phyloP scores from a whole-genome alignment of 225 moss, liverwort and hornwort species.

The Pleurozium schreberi region DNA sequence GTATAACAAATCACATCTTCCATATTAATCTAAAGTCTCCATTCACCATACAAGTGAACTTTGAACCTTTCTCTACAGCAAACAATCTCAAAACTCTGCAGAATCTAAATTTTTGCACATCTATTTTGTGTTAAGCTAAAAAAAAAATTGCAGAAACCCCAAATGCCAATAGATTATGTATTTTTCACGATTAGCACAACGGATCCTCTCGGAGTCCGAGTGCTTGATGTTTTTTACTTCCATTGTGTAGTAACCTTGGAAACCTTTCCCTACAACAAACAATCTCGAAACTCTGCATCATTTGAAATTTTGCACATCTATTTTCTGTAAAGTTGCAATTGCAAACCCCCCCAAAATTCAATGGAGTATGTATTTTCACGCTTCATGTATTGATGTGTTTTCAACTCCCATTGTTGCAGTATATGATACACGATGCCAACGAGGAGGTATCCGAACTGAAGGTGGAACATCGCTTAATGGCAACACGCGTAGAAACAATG shows the following conservation, averaged over 20 bases:
- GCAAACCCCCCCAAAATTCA: too few species aligned
- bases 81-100: not conserved
- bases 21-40: not conserved
- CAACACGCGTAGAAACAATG: not conserved
- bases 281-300: not conserved
- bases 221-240: too few species aligned
- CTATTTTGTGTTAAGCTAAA: not conserved
- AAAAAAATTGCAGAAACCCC: too few species aligned
- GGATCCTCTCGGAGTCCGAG: too few species aligned
- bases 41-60: not conserved
- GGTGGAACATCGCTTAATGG: not conserved
- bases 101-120: not conserved
- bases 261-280: too few species aligned
- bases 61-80: too few species aligned
- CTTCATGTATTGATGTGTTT: not conserved
- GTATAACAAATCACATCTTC: not conserved
- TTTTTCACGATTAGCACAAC: too few species aligned
- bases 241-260: not conserved
- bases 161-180: too few species aligned
- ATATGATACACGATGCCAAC: not conserved
- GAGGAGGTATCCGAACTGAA: not conserved
- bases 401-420: not conserved
- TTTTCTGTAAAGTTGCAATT: not conserved
- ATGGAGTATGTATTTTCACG: too few species aligned
- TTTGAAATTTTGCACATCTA: not conserved